phyloP scores from a whole-genome alignment of 169 alveolate species.

The Eimeria maxima region DNA sequence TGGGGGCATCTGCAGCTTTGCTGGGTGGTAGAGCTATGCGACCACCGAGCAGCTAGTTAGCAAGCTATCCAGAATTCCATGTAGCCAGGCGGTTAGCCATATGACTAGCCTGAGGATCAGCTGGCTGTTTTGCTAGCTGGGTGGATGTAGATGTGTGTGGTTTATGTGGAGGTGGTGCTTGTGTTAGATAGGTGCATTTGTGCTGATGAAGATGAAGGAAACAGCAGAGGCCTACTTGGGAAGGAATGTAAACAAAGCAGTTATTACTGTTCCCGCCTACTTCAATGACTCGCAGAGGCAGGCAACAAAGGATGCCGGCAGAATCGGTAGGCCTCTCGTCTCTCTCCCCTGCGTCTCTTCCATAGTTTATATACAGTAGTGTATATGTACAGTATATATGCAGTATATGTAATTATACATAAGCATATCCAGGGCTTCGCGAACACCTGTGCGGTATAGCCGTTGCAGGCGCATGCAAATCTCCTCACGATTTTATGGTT shows the following conservation, averaged over 20 bases:
- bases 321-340: slow-evolving; percentile 86
- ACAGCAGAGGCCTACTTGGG: slow-evolving; percentile 98
- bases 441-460: too few relatives aligned
- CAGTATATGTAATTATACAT: too few relatives aligned
- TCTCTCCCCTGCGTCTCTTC: neutral
- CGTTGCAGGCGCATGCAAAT: too few relatives aligned
- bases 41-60: too few relatives aligned
- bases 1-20: slow-evolving; percentile 81
- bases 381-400: too few relatives aligned
- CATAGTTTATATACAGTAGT: too few relatives aligned
- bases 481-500: too few relatives aligned
- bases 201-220: slow-evolving; percentile 98
- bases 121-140: neutral
- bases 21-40: neutral
- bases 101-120: too few relatives aligned
- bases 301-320: slow-evolving; percentile 99
- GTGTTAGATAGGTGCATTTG: slow-evolving; percentile 97
- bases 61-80: too few relatives aligned
- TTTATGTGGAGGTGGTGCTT: neutral
- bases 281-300: slow-evolving; percentile 99
- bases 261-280: slow-evolving; percentile 99
- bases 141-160: neutral
- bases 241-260: slow-evolving; percentile 97
- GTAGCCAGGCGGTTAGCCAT: too few relatives aligned
- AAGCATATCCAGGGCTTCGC: too few relatives aligned